These are phyloP conservation scores for Rutstroemia sp. DNA, from an alignment of 2,329 filamentous ascomycete species.

Conservation along the genomic window DNA sequence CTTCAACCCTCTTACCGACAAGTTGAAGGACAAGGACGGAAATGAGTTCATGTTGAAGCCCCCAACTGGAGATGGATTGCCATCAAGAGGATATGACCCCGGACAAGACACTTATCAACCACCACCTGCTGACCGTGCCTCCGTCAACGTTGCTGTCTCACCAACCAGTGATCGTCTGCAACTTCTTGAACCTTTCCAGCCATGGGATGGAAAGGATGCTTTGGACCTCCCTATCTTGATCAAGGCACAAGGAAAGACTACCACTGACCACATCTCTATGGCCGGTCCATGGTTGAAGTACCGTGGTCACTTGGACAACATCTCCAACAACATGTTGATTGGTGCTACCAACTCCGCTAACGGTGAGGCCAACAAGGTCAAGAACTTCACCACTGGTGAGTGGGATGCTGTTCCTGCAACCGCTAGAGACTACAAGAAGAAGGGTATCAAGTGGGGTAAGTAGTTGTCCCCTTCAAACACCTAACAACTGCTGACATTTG, in stretches of 20 bases:
- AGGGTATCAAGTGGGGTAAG: slow-evolving; percentile 77
- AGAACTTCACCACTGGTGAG: slow-evolving; percentile 79
- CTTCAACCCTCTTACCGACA: slow-evolving; percentile 95
- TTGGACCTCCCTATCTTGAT: slow-evolving; percentile 82
- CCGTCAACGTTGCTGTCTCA: slow-evolving; percentile 73
- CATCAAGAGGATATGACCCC: slow-evolving; percentile 75
- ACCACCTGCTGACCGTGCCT: slow-evolving; percentile 69
- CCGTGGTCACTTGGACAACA: slow-evolving; percentile 97
- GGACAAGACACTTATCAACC: slow-evolving; percentile 94
- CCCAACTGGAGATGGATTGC: slow-evolving; percentile 76
- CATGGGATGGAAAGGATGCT: slow-evolving; percentile 92
- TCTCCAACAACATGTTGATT: slow-evolving; percentile 99
- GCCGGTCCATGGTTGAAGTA: slow-evolving; percentile 97
- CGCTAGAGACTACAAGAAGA: slow-evolving; percentile 97
- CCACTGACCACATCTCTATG: slow-evolving; percentile 96
- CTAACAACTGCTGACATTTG: too few relatives aligned
- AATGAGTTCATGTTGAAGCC: slow-evolving; percentile 87
- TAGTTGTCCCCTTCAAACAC: too few relatives aligned
- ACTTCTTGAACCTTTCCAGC: slow-evolving; percentile 73
- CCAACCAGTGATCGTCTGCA: slow-evolving; percentile 92
- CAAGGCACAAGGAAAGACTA: slow-evolving; percentile 95
- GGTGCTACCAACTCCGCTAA: slow-evolving; percentile 95
- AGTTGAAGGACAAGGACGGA: slow-evolving; percentile 87
- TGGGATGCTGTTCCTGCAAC: slow-evolving; percentile 86
- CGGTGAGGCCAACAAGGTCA: slow-evolving; percentile 94